These are phyloP conservation scores for Zasmidium angulare DNA, from an alignment of 2,329 filamentous ascomycete species.

Conservation along the genomic window DNA sequence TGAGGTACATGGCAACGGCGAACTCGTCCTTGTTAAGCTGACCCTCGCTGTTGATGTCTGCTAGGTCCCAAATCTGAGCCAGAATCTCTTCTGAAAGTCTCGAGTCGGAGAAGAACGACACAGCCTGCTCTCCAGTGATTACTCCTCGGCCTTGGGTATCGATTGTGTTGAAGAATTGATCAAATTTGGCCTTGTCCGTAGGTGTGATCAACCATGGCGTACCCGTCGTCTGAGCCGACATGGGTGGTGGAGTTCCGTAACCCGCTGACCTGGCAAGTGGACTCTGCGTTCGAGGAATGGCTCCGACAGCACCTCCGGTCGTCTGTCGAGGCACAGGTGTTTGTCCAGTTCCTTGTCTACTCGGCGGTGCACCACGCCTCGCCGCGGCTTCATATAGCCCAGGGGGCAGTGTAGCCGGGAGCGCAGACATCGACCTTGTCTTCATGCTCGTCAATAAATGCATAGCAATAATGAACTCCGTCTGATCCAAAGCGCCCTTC, in stretches of 20 bases:
- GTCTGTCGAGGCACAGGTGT: conserved; percentile 76
- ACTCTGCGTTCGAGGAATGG: conserved; percentile 60
- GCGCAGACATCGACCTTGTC: conserved; percentile 72
- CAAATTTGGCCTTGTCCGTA: conserved; percentile 83
- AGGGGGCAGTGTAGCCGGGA: conserved; percentile 78
- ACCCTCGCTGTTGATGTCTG: conserved; percentile 89
- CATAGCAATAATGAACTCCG: conserved; percentile 98
- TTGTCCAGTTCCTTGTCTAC: conserved; percentile 30
- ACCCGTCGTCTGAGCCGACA: conserved; percentile 56
- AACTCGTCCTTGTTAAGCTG: conserved; percentile 86
- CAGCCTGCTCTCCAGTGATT: conserved; percentile 92
- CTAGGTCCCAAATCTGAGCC: conserved; percentile 95
- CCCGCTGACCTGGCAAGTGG: conserved; percentile 51
- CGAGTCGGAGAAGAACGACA: conserved; percentile 90
- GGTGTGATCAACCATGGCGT: conserved; percentile 80
- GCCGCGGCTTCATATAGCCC: conserved; percentile 88
- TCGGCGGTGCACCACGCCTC: conserved; percentile 57
- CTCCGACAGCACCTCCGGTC: conserved; percentile 56
- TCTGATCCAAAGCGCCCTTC: conserved; percentile 78
- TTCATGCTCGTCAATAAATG: conserved; percentile 92
- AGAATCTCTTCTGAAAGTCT: conserved; percentile 83
- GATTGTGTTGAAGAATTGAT: conserved; percentile 78
- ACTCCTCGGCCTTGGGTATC: conserved; percentile 78
- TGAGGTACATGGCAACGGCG: conserved; percentile 95
- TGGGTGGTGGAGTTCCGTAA: conserved; percentile 49